Base-by-base conservation (phyloP, 208 protist species). In the Trypanosoma boissoni region DNA sequence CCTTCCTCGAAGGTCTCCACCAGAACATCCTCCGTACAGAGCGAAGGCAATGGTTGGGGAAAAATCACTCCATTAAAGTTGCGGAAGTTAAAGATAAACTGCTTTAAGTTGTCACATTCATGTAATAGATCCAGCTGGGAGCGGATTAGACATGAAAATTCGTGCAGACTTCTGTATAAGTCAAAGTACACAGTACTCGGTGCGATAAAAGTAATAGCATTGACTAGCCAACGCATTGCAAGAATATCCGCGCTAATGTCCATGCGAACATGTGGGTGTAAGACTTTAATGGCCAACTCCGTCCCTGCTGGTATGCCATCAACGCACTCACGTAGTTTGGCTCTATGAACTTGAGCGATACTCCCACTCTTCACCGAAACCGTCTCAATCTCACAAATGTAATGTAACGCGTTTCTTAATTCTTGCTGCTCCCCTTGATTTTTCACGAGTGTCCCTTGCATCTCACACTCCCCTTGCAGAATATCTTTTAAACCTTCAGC, bases 261-360 rank as follows among this genome's bases (percentile, higher is more conserved):
- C 48, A 86, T 72, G 21, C 68, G 76, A 45, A 96, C 86, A 53
- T 72, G 36, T 7, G 95, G 95, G 43, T 98, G 95, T 7, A 85
- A 80, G 8, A 97, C 88, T 59, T 98, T 98, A 29, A 98, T 54
- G 0, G 78, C 95, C 14, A 98, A 71, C 43, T 86, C 77, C n/a
- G 80, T 89, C 8, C 88, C 84, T 16, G 77, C 80, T 20, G 84
- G 88, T 8, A 95, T 58, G 5, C 80, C 80, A 48, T 91, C 88
- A n/a, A 94, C 67, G 9, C 69, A 56, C 41, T 81, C 69, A 14
- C 79, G 63, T 23, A 97, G 66, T 43, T 76, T 81, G 1, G 79
- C 94, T 2, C 78, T 73, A 62, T 98, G 89, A 20, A 98, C 67
- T 53, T 98, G 94, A 2, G 91, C 95, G 54, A 98, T 91, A 62